Evolutionary conservation across 495 filamentous ascomycete genomes (phyloP).

Genomic region (Astrothelium macrocarpum): DNA sequence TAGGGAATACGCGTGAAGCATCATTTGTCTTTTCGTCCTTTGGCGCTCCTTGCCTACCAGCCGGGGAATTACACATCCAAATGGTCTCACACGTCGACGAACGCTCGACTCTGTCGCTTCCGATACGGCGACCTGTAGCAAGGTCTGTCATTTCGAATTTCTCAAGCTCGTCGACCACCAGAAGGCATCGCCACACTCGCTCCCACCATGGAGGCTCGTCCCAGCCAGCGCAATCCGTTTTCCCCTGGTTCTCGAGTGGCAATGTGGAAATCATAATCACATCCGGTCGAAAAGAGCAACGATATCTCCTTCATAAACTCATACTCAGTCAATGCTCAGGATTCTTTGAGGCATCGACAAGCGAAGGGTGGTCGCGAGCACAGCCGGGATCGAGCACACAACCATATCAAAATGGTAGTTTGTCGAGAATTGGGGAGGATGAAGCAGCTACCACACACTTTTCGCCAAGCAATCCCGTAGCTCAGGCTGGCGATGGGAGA

Average conservation of each 20-base stretch:
- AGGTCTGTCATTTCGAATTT: conserved; percentile 50
- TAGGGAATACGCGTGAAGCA: conserved; percentile 1
- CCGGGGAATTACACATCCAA: conserved; percentile 6
- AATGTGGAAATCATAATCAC: conserved; percentile 82
- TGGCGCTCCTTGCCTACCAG: not conserved
- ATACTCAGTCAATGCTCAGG: conserved; percentile 82
- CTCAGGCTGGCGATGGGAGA: conserved; percentile 39
- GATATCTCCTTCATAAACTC: conserved; percentile 76
- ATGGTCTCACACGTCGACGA: conserved; percentile 18
- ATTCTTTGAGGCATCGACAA: conserved; percentile 85
- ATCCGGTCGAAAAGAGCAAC: conserved; percentile 60
- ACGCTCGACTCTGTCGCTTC: not conserved
- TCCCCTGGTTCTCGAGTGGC: conserved; percentile 80
- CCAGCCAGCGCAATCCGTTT: conserved; percentile 73
- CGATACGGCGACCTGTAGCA: not conserved
- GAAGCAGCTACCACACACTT: conserved; percentile 28
- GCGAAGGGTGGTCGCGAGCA: conserved; percentile 69
- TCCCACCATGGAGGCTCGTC: conserved; percentile 63
- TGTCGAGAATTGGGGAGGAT: conserved; percentile 51
- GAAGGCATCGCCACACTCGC: conserved; percentile 63
- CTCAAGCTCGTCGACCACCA: conserved; percentile 47
- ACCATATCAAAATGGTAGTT: conserved; percentile 25
- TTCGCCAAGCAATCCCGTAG: conserved; percentile 13
- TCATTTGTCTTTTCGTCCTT: not conserved
- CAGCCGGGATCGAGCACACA: conserved; percentile 19